These are phyloP conservation scores for Lipomyces starkeyi DNA, from an alignment of 805 yeast species.

Conservation along the genomic window DNA sequence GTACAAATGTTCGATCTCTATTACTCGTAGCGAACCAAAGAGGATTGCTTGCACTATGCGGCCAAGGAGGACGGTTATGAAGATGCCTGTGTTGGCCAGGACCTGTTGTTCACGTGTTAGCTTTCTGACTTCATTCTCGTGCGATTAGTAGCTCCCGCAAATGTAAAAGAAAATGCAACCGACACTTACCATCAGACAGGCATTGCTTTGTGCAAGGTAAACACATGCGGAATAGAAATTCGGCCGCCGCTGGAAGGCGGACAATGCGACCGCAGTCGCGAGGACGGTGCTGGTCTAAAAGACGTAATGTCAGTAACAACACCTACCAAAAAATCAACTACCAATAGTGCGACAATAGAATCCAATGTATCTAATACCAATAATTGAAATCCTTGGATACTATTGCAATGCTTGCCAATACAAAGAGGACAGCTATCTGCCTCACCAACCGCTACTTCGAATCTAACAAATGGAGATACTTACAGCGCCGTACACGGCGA, in stretches of 20 bases:
- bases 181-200: conserved; percentile 52
- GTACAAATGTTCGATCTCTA: conserved; percentile 76
- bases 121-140: background rate
- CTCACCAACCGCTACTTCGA: background rate
- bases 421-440: too few relatives aligned
- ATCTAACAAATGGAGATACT: conserved; percentile 14
- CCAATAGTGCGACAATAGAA: background rate
- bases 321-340: background rate
- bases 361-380: background rate
- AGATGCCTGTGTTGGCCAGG: conserved; percentile 39
- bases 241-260: conserved; percentile 53
- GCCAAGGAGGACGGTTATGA: conserved; percentile 49
- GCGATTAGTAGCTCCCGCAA: conserved; percentile 5
- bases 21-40: conserved; percentile 75
- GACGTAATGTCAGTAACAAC: conserved; percentile 2
- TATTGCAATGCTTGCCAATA: too few relatives aligned
- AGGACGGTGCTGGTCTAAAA: conserved; percentile 48
- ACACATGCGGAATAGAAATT: conserved; percentile 58
- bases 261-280: conserved; percentile 48
- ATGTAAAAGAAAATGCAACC: conserved; percentile 30
- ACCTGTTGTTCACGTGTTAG: conserved; percentile 18
- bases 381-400: too few relatives aligned
- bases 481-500: conserved; percentile 41
- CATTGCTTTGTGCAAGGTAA: conserved; percentile 57
- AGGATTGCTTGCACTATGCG: conserved; percentile 58